phyloP scores from a whole-genome alignment of 768 basidiomycete species.

The Rhizopogon salebrosus region DNA sequence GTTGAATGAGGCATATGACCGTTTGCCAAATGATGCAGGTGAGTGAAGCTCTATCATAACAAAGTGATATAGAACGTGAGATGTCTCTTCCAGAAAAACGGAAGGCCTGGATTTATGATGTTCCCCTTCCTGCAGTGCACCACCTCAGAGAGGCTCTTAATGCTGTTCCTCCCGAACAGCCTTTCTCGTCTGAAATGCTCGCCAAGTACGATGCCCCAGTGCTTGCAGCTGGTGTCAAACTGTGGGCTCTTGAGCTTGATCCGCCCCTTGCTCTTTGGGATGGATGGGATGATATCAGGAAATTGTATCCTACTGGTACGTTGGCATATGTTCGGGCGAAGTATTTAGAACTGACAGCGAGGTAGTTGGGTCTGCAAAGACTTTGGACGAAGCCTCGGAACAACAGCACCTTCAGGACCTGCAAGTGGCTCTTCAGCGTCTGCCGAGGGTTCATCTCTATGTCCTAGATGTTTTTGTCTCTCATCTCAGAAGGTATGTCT shows the following conservation, averaged over 20 bases:
- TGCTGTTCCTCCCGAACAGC: constrained; percentile 46
- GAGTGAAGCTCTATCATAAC: constrained; percentile 15
- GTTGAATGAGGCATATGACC: constrained; percentile 58
- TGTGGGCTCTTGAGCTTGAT: constrained; percentile 90
- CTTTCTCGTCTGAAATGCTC: constrained; percentile 50
- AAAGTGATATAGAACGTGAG: background rate
- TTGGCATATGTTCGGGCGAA: background rate
- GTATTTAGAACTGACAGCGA: background rate
- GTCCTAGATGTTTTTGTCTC: constrained; percentile 74
- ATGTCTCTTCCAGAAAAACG: constrained; percentile 58
- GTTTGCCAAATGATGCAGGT: constrained; percentile 61
- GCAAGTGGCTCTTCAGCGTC: constrained; percentile 53
- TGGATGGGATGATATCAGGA: constrained; percentile 87
- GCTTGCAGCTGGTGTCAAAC: constrained; percentile 77
- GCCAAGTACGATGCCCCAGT: constrained; percentile 81
- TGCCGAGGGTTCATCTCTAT: constrained; percentile 76
- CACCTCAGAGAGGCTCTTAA: constrained; percentile 84
- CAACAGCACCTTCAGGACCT: constrained; percentile 63
- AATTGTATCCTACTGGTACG: constrained; percentile 71
- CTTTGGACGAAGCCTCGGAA: constrained; percentile 48
- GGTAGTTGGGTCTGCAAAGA: constrained; percentile 50
- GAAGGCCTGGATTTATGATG: constrained; percentile 93
- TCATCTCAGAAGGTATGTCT: constrained; percentile 66
- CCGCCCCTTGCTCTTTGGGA: constrained; percentile 84
- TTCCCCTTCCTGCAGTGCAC: constrained; percentile 78